phyloP scores from a whole-genome alignment of 1,284 basidiomycete species.

The Trametes hirsuta region DNA sequence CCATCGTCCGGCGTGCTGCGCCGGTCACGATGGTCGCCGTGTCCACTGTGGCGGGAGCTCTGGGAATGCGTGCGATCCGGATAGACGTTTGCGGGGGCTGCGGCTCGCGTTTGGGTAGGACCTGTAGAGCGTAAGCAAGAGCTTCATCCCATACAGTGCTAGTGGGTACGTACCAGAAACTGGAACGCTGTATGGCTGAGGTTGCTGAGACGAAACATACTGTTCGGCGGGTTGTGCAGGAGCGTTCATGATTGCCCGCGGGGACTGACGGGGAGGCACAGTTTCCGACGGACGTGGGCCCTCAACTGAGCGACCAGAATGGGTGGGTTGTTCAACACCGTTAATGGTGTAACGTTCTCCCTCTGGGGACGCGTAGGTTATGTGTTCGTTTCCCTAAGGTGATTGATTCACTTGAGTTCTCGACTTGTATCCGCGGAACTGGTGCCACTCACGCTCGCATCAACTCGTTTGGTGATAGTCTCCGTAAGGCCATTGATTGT shows the following conservation, averaged over 20 bases:
- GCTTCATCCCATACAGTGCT: background rate
- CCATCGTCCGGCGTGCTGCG: conserved; percentile 12
- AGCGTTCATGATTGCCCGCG: conserved; percentile 12
- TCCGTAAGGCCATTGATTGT: conserved; percentile 69
- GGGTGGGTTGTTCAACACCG: conserved; percentile 60
- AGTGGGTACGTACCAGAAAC: conserved; percentile 5
- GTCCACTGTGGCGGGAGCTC: conserved; percentile 1
- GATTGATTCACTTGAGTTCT: background rate
- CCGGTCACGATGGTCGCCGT: conserved; percentile 14
- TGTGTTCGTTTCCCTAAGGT: conserved; percentile 70
- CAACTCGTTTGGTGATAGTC: conserved; percentile 56
- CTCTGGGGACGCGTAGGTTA: conserved; percentile 64
- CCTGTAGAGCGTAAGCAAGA: background rate
- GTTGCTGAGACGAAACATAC: background rate
- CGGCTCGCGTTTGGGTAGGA: background rate
- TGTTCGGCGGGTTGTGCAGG: conserved; percentile 9
- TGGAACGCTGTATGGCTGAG: conserved; percentile 11
- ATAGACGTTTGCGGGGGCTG: background rate
- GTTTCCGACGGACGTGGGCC: conserved; percentile 10
- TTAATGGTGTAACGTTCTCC: conserved; percentile 70
- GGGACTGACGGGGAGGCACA: conserved; percentile 3
- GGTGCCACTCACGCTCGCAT: conserved; percentile 50
- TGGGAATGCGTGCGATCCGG: conserved; percentile 1
- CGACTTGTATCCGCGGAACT: background rate
- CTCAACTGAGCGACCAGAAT: conserved; percentile 6